A percentile compares a stretch with the other conserved stretches of the same genome.
phyloP scores from a whole-genome alignment of 495 filamentous ascomycete genomes.

The Bacidia rubella region DNA sequence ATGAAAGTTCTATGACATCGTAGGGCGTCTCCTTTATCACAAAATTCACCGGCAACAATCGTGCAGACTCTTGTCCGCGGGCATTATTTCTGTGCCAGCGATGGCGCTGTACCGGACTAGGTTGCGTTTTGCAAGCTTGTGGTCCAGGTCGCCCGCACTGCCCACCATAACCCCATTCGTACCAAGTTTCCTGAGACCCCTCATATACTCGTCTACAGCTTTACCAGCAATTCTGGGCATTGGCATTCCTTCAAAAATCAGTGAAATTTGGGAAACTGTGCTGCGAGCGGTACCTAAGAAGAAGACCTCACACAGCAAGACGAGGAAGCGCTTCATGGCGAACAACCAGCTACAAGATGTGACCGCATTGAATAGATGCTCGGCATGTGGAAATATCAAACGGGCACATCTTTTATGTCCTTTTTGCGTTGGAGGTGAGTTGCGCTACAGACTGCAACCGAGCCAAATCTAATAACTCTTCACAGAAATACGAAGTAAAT shows the following conservation, averaged over 20 bases:
- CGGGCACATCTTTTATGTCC: conserved; percentile 78
- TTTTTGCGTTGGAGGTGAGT: conserved; percentile 59
- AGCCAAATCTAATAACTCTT: neutral
- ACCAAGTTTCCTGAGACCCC: neutral
- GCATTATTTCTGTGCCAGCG: too few species aligned
- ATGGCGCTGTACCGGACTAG: neutral
- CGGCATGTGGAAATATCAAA: conserved; percentile 77
- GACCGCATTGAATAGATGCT: conserved; percentile 69
- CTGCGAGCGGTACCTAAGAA: conserved; percentile 94
- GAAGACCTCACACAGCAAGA: conserved; percentile 96
- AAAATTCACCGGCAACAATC: too few species aligned
- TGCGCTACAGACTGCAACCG: neutral
- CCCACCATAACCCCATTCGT: neutral
- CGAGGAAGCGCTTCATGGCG: conserved; percentile 80
- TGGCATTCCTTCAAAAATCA: conserved; percentile 43
- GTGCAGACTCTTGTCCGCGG: too few species aligned
- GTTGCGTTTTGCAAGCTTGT: neutral
- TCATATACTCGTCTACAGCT: neutral
- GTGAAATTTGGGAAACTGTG: conserved; percentile 80
- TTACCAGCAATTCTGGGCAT: conserved; percentile 2
- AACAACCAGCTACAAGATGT: conserved; percentile 90
- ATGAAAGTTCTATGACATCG: too few species aligned
- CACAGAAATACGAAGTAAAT: conserved; percentile 26
- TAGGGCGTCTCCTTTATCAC: too few species aligned
- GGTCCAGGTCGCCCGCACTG: neutral